Conservation (phyloP, 1,284 basidiomycete species). For the Cryptococcus amylolentus region DNA sequence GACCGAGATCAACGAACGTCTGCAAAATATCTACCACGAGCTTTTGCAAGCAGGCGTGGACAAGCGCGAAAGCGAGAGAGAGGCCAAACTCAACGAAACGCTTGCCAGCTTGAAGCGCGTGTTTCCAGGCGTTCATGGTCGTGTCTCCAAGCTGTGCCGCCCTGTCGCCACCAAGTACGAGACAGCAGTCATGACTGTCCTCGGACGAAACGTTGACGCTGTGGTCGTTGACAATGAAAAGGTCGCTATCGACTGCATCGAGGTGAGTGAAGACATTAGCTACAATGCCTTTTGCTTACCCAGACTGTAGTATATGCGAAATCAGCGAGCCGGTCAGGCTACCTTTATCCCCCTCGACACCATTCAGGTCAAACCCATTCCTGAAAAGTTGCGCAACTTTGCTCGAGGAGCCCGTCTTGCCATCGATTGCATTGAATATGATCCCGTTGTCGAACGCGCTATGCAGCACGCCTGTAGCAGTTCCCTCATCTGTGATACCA, state of each 20-base stretch:
- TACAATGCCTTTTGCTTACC: not conserved
- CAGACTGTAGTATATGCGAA: conserved; percentile 75
- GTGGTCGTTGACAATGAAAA: conserved; percentile 95
- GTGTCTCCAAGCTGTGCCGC: conserved; percentile 88
- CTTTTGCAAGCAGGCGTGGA: conserved; percentile 84
- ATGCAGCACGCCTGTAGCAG: conserved; percentile 96
- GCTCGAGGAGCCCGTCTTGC: conserved; percentile 88
- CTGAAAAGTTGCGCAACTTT: conserved; percentile 90
- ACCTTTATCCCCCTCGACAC: conserved; percentile 98
- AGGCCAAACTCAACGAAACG: conserved; percentile 79
- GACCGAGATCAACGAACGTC: conserved; percentile 84
- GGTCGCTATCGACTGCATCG: conserved; percentile 95
- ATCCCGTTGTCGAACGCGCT: conserved; percentile 80
- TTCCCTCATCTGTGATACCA: conserved; percentile 88
- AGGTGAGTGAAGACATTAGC: conserved; percentile 55
- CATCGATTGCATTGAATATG: conserved; percentile 89
- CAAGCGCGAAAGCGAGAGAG: conserved; percentile 77
- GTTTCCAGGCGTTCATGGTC: conserved; percentile 85
- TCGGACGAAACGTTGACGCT: conserved; percentile 92
- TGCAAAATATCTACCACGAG: conserved; percentile 76
- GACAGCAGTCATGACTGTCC: conserved; percentile 85
- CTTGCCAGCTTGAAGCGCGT: conserved; percentile 76
- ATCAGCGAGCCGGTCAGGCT: conserved; percentile 88
- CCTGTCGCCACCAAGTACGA: conserved; percentile 91
- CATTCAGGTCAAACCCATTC: conserved; percentile 87